phyloP scores from a whole-genome alignment of 2,329 filamentous ascomycete genomes.

The Penicillium capsulatum region DNA sequence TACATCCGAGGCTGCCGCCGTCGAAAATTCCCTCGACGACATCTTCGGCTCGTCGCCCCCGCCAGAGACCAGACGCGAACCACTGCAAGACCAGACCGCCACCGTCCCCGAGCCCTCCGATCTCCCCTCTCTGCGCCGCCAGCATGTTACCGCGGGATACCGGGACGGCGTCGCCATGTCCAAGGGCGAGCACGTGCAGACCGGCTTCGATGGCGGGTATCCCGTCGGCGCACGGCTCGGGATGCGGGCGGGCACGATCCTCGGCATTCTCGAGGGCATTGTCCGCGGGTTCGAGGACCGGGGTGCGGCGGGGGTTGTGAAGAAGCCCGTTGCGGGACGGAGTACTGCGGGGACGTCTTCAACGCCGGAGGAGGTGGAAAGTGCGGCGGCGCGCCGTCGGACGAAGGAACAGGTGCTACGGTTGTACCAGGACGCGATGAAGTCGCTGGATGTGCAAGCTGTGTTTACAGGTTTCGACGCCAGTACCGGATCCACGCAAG shows the following conservation, averaged over 20 bases:
- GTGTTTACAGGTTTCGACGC: constrained; percentile 55
- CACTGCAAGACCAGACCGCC: not conserved
- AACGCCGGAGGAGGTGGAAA: not conserved
- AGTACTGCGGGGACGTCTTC: constrained; percentile 9
- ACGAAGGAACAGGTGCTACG: constrained; percentile 32
- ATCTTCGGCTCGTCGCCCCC: constrained; percentile 43
- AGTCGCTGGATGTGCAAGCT: constrained; percentile 57
- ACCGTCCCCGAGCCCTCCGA: constrained; percentile 54
- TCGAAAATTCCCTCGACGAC: constrained; percentile 36
- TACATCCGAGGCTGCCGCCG: constrained; percentile 10
- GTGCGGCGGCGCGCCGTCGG: constrained; percentile 31
- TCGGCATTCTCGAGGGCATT: constrained; percentile 75
- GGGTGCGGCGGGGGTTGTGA: constrained; percentile 23
- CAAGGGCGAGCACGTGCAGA: constrained; percentile 73
- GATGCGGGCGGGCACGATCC: constrained; percentile 64
- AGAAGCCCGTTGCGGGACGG: constrained; percentile 22
- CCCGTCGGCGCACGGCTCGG: constrained; percentile 78
- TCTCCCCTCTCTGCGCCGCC: constrained; percentile 66
- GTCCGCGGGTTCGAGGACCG: constrained; percentile 34
- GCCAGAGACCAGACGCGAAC: constrained; percentile 2
- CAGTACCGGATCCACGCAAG: constrained; percentile 15
- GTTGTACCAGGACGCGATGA: constrained; percentile 46
- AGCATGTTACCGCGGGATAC: constrained; percentile 82
- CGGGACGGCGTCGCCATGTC: constrained; percentile 76
- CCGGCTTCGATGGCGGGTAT: constrained; percentile 89